Base-by-base conservation (phyloP, 352 stramenopile species). In the Phytopythium ostracodes region DNA sequence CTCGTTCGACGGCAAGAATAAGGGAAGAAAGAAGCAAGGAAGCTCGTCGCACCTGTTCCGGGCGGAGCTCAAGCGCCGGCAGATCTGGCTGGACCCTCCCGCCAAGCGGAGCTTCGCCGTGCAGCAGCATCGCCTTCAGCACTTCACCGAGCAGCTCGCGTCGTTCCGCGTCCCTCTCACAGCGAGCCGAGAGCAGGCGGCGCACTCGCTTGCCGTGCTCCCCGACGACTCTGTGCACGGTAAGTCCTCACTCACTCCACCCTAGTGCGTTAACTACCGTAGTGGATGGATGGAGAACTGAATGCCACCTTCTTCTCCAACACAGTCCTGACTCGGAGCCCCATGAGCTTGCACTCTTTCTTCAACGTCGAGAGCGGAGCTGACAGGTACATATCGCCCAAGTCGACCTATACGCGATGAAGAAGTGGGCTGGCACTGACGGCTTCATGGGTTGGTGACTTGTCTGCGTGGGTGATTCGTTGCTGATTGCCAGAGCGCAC, bases 61-160 rank as follows among this genome's bases (percentile, higher is more conserved):
- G 18, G 72, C 60, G 4, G 35, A 68, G 4, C 59, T 92, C 5
- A 74, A 68, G 43, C 70, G 71, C 12, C 66, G 79, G 24, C 67
- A 85, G 35, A 82, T 90, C 46, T 90, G 76, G 71, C 59, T 92
- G 2, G 83, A 92, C 33, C 83, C 81, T 10, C 70, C 83, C 14
- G 88, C 79, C 14, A 77, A 78, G 7, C 67, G 73, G 27, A 79
- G 77, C 15, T 92, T 81, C 58, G 46, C 60, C 0, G 55, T 92
- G 24, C 63, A 86, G 33, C 79, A 88, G 33, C 77, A 89, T 38
- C 83, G 83, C 24, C 55, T 77, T 15, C 63, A 88, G 35, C 56
- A 66, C 11, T 92, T 92, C 55, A 84, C 75, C 0, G 83, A 92
- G 56, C 65, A 89, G 52, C 53, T 92, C 1, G 72, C 79, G n/a